Base-by-base conservation (phyloP, 352 stramenopile species). In the Pythium volutum region DNA sequence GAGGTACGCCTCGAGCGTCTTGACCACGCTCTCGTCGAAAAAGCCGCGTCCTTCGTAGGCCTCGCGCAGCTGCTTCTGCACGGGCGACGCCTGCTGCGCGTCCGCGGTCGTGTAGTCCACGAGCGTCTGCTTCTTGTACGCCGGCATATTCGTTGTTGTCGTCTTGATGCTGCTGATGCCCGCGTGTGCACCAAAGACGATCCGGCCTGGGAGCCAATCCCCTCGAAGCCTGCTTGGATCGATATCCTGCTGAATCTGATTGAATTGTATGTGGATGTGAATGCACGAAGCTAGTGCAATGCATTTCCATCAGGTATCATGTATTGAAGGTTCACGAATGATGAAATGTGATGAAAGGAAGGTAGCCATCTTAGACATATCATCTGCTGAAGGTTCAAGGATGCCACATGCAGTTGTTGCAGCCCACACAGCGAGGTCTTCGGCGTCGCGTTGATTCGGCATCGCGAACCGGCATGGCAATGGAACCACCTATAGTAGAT, bases 1-100 rank as follows among this genome's bases (percentile, higher is more conserved):
- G 48, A 93, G 55, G 70, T 93, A 93, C 59, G 62, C 64, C 65
- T 91, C 84, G 45, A 95, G 66, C 27, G 79, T 57, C 33, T 65
- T 58, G 47, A 91, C 70, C 26, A 72, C 68, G 22, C 54, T 69
- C 55, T 76, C 54, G 48, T 88, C 72, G 50, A 79, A 91, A 53
- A 83, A 76, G 45, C 59, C 62, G 26, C 65, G 70, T 64, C 70
- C 74, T 34, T 86, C 69, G 54, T 81, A 76, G 47, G 75, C 69
- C 27, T 41, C 48, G 46, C 76, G 68, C 49, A 93, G 71, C 75
- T 80, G 61, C 71, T 87, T 74, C 73, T 93, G 83, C 69, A 51
- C 52, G 31, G 70, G 36, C 46, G 75, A 79, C 43, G 75, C 69
- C 31, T 69, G 73, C 57, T 74, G 66, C 11, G 53, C 53, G 31